Conservation (phyloP, 495 filamentous ascomycete genomes). For the Penicillium canariense region DNA sequence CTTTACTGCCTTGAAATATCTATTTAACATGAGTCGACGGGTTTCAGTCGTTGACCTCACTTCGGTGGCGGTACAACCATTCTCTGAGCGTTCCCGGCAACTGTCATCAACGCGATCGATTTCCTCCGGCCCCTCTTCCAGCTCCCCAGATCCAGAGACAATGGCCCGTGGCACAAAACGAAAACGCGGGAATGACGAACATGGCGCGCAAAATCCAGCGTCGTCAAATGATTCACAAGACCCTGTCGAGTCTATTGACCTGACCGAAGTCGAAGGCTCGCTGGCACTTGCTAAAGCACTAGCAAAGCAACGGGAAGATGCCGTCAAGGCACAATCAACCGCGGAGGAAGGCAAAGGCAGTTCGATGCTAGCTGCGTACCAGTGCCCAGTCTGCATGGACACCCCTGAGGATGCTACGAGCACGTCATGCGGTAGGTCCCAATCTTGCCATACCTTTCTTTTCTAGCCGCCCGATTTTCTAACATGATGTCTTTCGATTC, state of each 20-base stretch:
- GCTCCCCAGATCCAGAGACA: neutral
- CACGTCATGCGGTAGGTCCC: conserved; percentile 18
- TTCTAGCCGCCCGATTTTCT: neutral
- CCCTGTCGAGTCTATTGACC: conserved; percentile 15
- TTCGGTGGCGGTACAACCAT: neutral
- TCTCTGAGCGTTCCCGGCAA: too few species aligned
- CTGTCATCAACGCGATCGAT: neutral
- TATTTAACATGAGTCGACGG: conserved; percentile 16
- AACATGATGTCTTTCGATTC: neutral
- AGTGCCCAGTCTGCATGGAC: conserved; percentile 24
- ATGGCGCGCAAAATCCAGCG: neutral
- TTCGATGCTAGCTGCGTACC: conserved; percentile 9
- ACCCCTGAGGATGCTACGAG: conserved; percentile 18
- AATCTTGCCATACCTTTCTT: neutral
- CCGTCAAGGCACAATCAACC: conserved; percentile 34
- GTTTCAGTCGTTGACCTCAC: conserved; percentile 19
- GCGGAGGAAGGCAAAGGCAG: conserved; percentile 2
- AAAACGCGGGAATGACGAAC: conserved; percentile 12
- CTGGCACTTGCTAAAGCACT: conserved; percentile 42
- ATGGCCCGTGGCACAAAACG: conserved; percentile 20
- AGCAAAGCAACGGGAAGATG: conserved; percentile 46
- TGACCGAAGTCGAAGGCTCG: conserved; percentile 43
- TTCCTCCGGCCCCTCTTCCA: neutral
- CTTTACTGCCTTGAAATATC: neutral
- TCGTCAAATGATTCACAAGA: neutral